These are phyloP conservation scores for Gillenia trifoliata DNA, from an alignment of 306 rosid genomes.

Conservation along the genomic window DNA sequence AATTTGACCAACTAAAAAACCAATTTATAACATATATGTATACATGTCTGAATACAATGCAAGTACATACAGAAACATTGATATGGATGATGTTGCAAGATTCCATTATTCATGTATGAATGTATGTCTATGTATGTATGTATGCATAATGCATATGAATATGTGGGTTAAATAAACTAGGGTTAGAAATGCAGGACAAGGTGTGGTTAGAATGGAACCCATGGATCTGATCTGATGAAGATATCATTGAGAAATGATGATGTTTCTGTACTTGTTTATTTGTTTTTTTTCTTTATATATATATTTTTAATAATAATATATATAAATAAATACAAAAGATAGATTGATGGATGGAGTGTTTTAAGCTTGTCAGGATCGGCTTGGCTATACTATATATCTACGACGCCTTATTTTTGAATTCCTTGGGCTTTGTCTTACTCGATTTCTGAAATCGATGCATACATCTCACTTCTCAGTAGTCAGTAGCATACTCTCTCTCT, in stretches of 20 bases:
- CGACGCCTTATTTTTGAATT: conserved; percentile 42
- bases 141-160: neutral
- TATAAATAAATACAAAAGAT: neutral
- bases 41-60: conserved; percentile 34
- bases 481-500: neutral
- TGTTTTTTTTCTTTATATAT: neutral
- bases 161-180: conserved; percentile 42
- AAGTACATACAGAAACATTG: conserved; percentile 48
- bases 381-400: conserved; percentile 22
- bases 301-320: neutral
- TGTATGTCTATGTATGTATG: conserved; percentile 3
- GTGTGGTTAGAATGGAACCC: conserved; percentile 51
- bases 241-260: conserved; percentile 93
- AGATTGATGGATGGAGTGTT: neutral
- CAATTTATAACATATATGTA: neutral
- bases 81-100: conserved; percentile 1
- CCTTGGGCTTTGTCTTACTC: conserved; percentile 62
- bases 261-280: conserved; percentile 55
- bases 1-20: neutral
- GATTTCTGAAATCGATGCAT: conserved; percentile 65
- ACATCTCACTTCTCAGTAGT: conserved; percentile 1
- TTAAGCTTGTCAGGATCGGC: conserved; percentile 18
- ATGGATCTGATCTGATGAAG: conserved; percentile 29
- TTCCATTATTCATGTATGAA: neutral
- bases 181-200: conserved; percentile 42